Evolutionary conservation across 2,329 filamentous ascomycete genomes (phyloP), one percentile per base, ranked within the genome.

Genomic region (Plenodomus biglobosus): DNA sequence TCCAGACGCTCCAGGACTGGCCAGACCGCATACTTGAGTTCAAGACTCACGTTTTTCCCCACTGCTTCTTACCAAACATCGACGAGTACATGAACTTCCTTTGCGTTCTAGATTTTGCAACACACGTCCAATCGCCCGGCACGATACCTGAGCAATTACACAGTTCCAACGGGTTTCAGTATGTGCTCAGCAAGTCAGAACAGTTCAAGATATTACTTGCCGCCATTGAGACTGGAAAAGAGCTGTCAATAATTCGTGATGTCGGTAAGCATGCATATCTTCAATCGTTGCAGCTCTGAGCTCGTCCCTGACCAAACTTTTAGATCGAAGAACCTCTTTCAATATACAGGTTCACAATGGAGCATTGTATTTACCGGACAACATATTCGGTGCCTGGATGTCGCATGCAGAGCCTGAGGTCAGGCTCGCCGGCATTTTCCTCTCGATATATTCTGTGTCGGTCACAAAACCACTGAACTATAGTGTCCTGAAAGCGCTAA

Each of bases 371-470:
- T 83, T 60, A 75, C 83, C 59, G 77, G 84, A 75, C 22, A 52
- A 53, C 13, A 56, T 71, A 1, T 71, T 76, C 16, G 66, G 64
- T n/a, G 47, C 50, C 3, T 71, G 77, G 50, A 60, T 77, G 37
- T 59, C 64, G 5, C 61, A 72, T 41, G 59, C 56, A 8, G 67
- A 71, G 8, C 64, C 70, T 5, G 64, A 66, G 54, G 85, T 92
- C 43, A 84, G 91, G 21, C 82, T 91, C 19, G 82, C 91, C n/a
- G 89, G 89, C 0, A 80, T 96, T 32, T 90, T 90, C 21, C 80
- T 96, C 11, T 79, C 96, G 7, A 83, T 90, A 11, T 85, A 86
- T 8, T 92, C 90, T 0, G 83, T 85, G 8, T 84, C 87, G 2
- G 86, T 86, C 1, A 90, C 88, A 2, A 84, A 83, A 43, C 87